These are phyloP conservation scores for Gnetum montanum DNA, from an alignment of 75 land plant genomes.

Conservation along the genomic window DNA sequence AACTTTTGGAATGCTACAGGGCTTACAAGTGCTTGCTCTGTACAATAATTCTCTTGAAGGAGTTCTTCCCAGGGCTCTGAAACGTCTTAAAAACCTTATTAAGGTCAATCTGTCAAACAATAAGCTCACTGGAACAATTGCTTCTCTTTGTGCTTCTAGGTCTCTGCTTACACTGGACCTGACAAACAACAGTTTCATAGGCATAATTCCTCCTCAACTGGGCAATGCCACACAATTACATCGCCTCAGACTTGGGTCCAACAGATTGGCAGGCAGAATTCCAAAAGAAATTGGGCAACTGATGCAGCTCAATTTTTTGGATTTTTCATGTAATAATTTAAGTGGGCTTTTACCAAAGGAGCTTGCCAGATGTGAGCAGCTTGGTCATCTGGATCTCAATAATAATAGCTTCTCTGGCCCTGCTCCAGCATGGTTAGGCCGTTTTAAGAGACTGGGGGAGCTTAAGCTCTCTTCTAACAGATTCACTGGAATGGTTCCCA, in stretches of 20 bases:
- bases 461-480: constrained; percentile 52
- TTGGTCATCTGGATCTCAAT: constrained; percentile 58
- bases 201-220: constrained; percentile 43
- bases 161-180: constrained; percentile 55
- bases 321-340: constrained; percentile 59
- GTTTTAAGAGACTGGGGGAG: constrained; percentile 52
- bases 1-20: constrained; percentile 27
- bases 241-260: constrained; percentile 55
- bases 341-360: constrained; percentile 50
- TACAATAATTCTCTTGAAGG: constrained; percentile 72
- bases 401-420: constrained; percentile 50
- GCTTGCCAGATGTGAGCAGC: constrained; percentile 46
- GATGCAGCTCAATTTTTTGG: constrained; percentile 29
- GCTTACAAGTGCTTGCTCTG: constrained; percentile 39
- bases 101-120: constrained; percentile 71
- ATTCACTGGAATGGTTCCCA: constrained; percentile 56
- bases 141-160: constrained; percentile 37
- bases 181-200: constrained; percentile 50
- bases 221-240: constrained; percentile 45
- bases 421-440: constrained; percentile 50
- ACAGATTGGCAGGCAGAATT: constrained; percentile 51
- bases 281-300: constrained; percentile 41
- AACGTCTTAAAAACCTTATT: constrained; percentile 27
- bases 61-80: constrained; percentile 32
- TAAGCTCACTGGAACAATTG: constrained; percentile 51